Evolutionary conservation across 495 filamentous ascomycete species (phyloP), one percentile per base, ranked within the genome.

Genomic region (Physcia stellaris): DNA sequence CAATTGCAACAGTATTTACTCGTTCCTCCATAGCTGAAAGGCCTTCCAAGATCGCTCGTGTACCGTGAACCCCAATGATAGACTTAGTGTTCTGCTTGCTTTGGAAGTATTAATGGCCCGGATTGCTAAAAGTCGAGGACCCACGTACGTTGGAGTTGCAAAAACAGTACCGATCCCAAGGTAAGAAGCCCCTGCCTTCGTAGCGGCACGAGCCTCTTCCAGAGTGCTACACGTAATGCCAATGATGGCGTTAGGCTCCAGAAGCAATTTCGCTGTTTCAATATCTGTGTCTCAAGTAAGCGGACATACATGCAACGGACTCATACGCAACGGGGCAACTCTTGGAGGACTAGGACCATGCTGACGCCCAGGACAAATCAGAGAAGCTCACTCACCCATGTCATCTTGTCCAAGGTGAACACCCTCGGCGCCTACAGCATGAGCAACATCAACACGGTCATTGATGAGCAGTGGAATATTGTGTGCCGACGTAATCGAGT

Each of bases 401-500:
- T 98, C 88, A 70, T 94, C 85, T 58, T 94, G 88, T 22, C 90
- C 88, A 28, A 98, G 68, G 57, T 98, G 88, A 11, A 94, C 82
- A 31, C 90, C 90, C 54, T 94, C 88, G 27, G 79, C 86, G 4
- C 76, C 80, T 30, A 83, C 71, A 12, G 84, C 90, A 20, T 90
- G 64, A 17, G 86, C 86, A 13, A 98, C 83, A 61, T 93, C 87
- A 4, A 94, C 69, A n/a, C 86, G 80, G 57, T 98, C 90, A 54
- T 98, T 95, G 61, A 98, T 87, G 26, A 98, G 60, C 34, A 98
- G 67, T 20, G 88, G 90, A 0, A 94, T 75, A 13, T 67, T 60
- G 48, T 80, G 65, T n/a, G 50, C 59, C 44, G 61, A 58, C 9
- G 83, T 86, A 32, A 93, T 62, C 10, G 64, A 48, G 55, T 86